Percentiles rank a stretch among this genome's conserved stretches.
phyloP scores from a whole-genome alignment of 1,284 basidiomycete species.

The Pyrrhoderma noxium region DNA sequence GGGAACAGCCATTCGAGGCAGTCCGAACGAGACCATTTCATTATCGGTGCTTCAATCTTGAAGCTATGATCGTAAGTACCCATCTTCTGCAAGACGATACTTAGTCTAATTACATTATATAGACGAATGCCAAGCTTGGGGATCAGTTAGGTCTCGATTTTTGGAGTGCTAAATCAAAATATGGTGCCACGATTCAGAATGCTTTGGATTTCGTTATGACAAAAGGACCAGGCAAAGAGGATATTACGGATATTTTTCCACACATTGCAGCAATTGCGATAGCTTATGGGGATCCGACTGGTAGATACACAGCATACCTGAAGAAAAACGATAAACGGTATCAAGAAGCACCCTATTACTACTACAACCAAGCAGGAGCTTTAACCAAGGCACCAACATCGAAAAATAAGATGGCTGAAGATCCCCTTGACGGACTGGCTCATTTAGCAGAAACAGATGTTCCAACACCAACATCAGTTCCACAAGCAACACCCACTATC shows the following conservation, averaged over 20 bases:
- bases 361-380: constrained; percentile 42
- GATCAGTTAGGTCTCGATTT: constrained; percentile 44
- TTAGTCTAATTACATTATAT: constrained; percentile 22
- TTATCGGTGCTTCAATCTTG: constrained; percentile 59
- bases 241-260: constrained; percentile 38
- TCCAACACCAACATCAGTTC: not conserved
- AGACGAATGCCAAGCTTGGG: constrained; percentile 49
- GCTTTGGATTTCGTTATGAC: constrained; percentile 50
- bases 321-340: constrained; percentile 28
- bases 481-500: constrained; percentile 9
- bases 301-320: constrained; percentile 44
- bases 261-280: constrained; percentile 47
- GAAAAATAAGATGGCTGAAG: constrained; percentile 3
- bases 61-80: constrained; percentile 54
- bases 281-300: constrained; percentile 49
- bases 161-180: constrained; percentile 44
- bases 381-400: constrained; percentile 21
- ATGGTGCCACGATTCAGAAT: constrained; percentile 47
- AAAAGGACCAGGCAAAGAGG: constrained; percentile 38
- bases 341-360: constrained; percentile 39
- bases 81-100: constrained; percentile 1
- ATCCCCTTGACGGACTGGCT: constrained; percentile 3
- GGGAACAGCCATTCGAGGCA: constrained; percentile 58
- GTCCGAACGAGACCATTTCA: constrained; percentile 56
- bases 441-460: not conserved